phyloP scores from a whole-genome alignment of 768 basidiomycete genomes.

The Galerina sulciceps region DNA sequence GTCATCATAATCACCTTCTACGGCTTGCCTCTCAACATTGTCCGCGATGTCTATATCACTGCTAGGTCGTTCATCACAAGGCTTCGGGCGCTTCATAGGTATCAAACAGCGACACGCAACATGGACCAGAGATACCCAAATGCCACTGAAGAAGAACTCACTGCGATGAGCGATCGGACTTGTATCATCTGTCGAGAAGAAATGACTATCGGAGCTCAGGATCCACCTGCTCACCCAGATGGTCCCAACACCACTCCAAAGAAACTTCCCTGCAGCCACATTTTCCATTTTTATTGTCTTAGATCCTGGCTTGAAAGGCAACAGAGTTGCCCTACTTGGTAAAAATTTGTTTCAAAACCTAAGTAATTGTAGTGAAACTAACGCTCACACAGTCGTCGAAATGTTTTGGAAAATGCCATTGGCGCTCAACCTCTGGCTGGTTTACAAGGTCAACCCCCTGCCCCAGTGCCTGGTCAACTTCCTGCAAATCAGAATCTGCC shows the following conservation, averaged over 20 bases:
- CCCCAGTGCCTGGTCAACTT: conserved; percentile 33
- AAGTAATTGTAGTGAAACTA: conserved; percentile 12
- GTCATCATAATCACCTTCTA: conserved; percentile 92
- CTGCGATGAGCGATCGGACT: conserved; percentile 81
- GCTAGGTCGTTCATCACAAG: conserved; percentile 90
- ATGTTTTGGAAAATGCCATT: conserved; percentile 63
- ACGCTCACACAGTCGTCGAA: conserved; percentile 60
- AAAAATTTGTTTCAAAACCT: conserved; percentile 28
- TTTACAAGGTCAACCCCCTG: conserved; percentile 29
- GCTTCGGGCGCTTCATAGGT: conserved; percentile 86
- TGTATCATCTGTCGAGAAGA: conserved; percentile 99
- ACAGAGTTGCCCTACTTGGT: conserved; percentile 99
- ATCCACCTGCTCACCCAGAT: conserved; percentile 42
- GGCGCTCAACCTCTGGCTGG: conserved; percentile 34
- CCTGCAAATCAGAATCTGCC: conserved; percentile 31
- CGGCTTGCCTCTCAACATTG: conserved; percentile 93
- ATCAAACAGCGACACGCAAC: conserved; percentile 91
- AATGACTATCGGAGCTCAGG: conserved; percentile 56
- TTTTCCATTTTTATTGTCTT: conserved; percentile 98
- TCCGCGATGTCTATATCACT: conserved; percentile 96
- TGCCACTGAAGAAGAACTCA: conserved; percentile 85
- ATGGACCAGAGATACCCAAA: conserved; percentile 97
- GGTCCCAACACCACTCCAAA: conserved; percentile 96
- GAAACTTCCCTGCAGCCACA: conserved; percentile 94
- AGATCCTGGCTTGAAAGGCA: conserved; percentile 98